A percentile compares a stretch with the other conserved stretches of the same genome.
Evolutionary conservation across 208 protist genomes (phyloP).

Genomic region (Acanthamoeba quina): DNA sequence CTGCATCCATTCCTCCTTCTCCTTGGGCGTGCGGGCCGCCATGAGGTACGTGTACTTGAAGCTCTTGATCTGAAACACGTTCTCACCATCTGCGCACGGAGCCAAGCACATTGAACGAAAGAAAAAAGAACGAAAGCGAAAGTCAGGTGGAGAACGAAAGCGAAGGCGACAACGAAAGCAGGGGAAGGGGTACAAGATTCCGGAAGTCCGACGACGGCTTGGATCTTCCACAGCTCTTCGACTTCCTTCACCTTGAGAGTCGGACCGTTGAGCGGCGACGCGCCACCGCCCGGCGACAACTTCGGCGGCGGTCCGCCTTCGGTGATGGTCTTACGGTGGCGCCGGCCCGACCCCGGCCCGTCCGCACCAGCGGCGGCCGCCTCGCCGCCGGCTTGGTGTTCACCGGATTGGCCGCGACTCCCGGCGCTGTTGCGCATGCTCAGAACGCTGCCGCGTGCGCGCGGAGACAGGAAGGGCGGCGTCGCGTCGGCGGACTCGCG

Average conservation of each 20-base stretch:
- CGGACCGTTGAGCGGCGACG: background rate
- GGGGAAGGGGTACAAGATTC: background rate
- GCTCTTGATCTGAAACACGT: conserved; percentile 62
- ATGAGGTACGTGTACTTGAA: conserved; percentile 62
- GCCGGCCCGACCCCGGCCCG: background rate
- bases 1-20: conserved; percentile 58
- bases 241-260: conserved; percentile 51
- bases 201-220: conserved; percentile 15
- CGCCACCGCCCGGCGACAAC: too few relatives aligned
- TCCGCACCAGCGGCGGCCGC: background rate
- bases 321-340: background rate
- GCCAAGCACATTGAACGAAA: too few relatives aligned
- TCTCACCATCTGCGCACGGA: background rate
- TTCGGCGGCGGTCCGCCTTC: background rate
- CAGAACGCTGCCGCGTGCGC: background rate
- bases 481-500: background rate
- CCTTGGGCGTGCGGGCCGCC: background rate
- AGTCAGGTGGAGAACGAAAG: background rate
- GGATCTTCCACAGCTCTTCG: conserved; percentile 58
- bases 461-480: conserved; percentile 21
- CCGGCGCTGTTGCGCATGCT: background rate
- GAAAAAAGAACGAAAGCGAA: too few relatives aligned
- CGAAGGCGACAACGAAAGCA: background rate
- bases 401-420: background rate
- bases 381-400: background rate